Base-by-base conservation (phyloP, 1,284 basidiomycete genomes). In the Rhodotorula sp. region DNA sequence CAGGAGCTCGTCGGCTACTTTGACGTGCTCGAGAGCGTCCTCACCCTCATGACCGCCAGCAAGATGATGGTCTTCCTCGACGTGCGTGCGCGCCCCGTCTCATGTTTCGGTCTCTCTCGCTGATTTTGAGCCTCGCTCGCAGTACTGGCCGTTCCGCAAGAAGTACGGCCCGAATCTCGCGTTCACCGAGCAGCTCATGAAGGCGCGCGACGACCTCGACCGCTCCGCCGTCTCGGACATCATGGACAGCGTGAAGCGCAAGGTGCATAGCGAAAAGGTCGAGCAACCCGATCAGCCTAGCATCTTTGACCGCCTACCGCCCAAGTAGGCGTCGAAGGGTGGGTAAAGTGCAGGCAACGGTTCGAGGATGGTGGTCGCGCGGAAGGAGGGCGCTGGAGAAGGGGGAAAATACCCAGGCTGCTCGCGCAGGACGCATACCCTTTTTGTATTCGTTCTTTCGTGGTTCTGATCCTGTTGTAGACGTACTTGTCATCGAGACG, bases 1-100 rank as follows among this genome's bases (percentile, higher is more conserved):
- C 86, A 89, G 77, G 94, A 96, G 74, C 84, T 98, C 48, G 89
- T 93, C 76, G 82, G 83, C 53, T 86, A 88, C 75, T 92, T 99
- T 73, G 90, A 94, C 77, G 88, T 99, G 57, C 82, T 99, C 67
- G 91, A 97, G 78, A 85, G 88, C 83, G 86, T 95, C 52, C 83
- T 94, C 18, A 86, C 88, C 9, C 86, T 99, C 80, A 82, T 99
- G 44, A 90, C 91, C 68, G 92, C 94, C 2, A 92, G 90, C 44
- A 89, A 91, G 79, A 91, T 92, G 73, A 88, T 99, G 83, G 89
- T 91, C 5, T 97, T 98, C 83, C 83, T 99, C 69, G 94, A 95
- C 30, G 72, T 74, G 63, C 50, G 72, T 98, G 89, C 80, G 93
- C 65, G 16, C 15, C 30, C 51, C 16, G 28, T 31, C 18, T 16